These are phyloP conservation scores for Pterocarpus macrocarpus DNA, from an alignment of 306 rosid genomes.

Conservation along the genomic window DNA sequence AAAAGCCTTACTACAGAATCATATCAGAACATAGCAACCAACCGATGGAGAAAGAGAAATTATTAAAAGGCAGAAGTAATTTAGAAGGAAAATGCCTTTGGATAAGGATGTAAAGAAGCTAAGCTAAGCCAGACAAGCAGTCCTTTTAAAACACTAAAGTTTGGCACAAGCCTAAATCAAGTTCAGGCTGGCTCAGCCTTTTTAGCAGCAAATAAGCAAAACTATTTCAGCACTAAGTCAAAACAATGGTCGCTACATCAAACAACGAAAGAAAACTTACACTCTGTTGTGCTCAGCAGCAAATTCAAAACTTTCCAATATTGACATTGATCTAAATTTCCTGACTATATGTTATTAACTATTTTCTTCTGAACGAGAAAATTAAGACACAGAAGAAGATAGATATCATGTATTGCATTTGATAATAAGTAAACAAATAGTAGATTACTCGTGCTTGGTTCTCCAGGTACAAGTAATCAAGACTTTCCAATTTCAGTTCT, in stretches of 20 bases:
- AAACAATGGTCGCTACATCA: not conserved
- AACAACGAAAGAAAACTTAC: conserved; percentile 2
- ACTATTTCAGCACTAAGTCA: not conserved
- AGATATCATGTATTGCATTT: conserved; percentile 27
- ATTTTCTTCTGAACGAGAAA: conserved; percentile 9
- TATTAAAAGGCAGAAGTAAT: not conserved
- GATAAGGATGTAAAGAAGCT: conserved; percentile 32
- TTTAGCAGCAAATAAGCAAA: conserved; percentile 3
- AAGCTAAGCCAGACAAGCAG: conserved; percentile 7
- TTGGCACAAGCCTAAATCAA: conserved; percentile 13
- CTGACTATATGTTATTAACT: not conserved
- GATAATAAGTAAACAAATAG: conserved; percentile 4
- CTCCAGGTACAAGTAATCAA: conserved; percentile 19
- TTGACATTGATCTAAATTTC: not conserved
- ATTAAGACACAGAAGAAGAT: conserved; percentile 20
- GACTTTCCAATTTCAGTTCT: not conserved
- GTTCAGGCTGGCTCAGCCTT: conserved; percentile 10
- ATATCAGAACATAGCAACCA: conserved; percentile 14
- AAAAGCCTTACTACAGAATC: conserved; percentile 15
- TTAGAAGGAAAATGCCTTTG: not conserved
- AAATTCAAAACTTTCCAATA: not conserved
- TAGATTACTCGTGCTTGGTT: conserved; percentile 7
- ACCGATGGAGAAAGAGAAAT: conserved; percentile 2
- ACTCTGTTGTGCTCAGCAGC: not conserved
- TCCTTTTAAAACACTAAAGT: not conserved